These are phyloP conservation scores for Cercospora berteroae DNA, from an alignment of 2,329 filamentous ascomycete species.

Conservation along the genomic window DNA sequence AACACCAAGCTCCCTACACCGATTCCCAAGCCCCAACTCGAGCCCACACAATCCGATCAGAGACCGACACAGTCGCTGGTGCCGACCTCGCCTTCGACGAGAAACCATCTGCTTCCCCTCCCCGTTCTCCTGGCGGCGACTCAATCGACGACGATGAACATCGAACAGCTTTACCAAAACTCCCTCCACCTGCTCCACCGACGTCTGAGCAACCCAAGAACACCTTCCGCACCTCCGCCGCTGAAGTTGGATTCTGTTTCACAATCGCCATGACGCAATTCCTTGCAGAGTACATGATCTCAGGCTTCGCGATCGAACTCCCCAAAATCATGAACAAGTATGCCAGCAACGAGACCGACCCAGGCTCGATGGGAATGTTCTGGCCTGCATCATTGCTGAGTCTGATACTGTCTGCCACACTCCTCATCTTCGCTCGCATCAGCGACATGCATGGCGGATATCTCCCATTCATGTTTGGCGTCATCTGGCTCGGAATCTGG, in stretches of 20 bases:
- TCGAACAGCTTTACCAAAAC: neutral
- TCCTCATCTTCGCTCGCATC: conserved; percentile 37
- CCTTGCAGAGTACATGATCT: conserved; percentile 40
- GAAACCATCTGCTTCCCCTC: conserved; percentile 1
- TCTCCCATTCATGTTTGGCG: conserved; percentile 37
- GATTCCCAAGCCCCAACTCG: conserved; percentile 8
- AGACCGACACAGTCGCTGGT: conserved; percentile 13
- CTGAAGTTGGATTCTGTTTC: conserved; percentile 39
- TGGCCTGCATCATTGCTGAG: conserved; percentile 40
- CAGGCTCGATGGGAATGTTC: conserved; percentile 31
- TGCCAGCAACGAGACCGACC: neutral
- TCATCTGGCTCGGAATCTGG: conserved; percentile 39
- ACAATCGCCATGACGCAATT: conserved; percentile 40
- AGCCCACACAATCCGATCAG: conserved; percentile 18
- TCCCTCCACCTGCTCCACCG: neutral
- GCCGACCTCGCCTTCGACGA: conserved; percentile 8
- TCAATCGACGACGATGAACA: neutral
- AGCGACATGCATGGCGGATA: conserved; percentile 41
- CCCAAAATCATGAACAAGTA: conserved; percentile 30
- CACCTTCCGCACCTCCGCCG: conserved; percentile 33
- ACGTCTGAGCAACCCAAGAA: conserved; percentile 13
- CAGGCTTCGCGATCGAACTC: conserved; percentile 39
- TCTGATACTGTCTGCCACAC: conserved; percentile 36
- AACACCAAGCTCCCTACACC: neutral
- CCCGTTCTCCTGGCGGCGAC: conserved; percentile 1